Conservation (phyloP, 768 basidiomycete genomes). For the Trametes coccinea region DNA sequence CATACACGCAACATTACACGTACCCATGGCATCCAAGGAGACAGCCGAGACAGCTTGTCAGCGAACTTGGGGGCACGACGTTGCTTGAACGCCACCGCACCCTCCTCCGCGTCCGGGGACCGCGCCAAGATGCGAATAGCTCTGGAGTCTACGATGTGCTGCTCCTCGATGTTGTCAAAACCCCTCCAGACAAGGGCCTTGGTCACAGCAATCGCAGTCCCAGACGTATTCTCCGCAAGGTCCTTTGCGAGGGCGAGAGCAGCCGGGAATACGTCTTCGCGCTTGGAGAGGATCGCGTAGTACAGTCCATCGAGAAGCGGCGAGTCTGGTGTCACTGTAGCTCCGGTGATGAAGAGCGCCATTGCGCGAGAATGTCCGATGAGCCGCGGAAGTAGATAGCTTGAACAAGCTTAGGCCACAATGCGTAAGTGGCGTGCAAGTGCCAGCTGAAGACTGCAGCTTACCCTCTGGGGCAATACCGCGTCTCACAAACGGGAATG, state of each 20-base stretch:
- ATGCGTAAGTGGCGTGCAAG: not conserved
- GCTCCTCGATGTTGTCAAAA: constrained; percentile 51
- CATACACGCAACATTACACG: constrained; percentile 18
- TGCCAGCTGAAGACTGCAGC: not conserved
- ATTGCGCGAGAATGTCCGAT: constrained; percentile 52
- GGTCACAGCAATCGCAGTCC: constrained; percentile 49
- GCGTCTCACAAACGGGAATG: constrained; percentile 51
- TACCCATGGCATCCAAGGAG: constrained; percentile 57
- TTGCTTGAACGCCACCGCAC: constrained; percentile 50
- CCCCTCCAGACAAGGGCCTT: constrained; percentile 55
- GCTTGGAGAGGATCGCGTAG: constrained; percentile 46
- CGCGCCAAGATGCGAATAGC: constrained; percentile 43
- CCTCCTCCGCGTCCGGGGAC: constrained; percentile 47
- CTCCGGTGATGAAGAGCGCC: constrained; percentile 52
- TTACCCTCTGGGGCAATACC: constrained; percentile 52
- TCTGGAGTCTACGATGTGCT: constrained; percentile 53
- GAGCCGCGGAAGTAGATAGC: constrained; percentile 55
- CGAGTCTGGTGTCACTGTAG: constrained; percentile 45
- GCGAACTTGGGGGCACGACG: constrained; percentile 45
- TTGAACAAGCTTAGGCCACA: constrained; percentile 35
- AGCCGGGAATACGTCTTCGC: constrained; percentile 53
- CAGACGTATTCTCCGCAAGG: constrained; percentile 51
- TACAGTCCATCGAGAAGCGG: constrained; percentile 47
- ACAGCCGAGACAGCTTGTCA: constrained; percentile 37
- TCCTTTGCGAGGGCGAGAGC: constrained; percentile 54